These are phyloP conservation scores for Yamadazyma pseudoaaseri DNA, from an alignment of 1,139 yeast genomes.

Conservation along the genomic window DNA sequence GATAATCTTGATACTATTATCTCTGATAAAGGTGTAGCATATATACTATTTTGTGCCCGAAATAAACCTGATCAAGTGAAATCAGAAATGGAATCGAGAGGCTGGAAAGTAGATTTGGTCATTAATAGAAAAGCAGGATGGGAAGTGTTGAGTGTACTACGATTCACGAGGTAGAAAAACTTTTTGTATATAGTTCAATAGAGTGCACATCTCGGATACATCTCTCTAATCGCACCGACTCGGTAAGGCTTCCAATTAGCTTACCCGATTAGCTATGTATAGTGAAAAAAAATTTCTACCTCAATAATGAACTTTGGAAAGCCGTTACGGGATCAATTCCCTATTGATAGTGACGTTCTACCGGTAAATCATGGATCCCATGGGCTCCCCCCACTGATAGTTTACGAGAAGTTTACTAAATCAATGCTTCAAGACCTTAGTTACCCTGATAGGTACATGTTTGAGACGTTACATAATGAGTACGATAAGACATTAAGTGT, in stretches of 20 bases:
- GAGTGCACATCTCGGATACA: too few species aligned
- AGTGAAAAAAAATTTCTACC: neutral
- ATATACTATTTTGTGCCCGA: constrained; percentile 81
- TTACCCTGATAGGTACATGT: constrained; percentile 36
- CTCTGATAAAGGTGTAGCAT: constrained; percentile 65
- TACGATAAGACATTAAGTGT: constrained; percentile 40
- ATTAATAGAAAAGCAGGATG: constrained; percentile 84
- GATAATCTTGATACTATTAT: constrained; percentile 49
- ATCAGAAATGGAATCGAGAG: constrained; percentile 40
- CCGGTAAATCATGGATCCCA: neutral
- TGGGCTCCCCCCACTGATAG: neutral
- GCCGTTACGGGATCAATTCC: neutral
- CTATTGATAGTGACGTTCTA: neutral
- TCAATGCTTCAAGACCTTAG: constrained; percentile 28
- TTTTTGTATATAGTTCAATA: too few species aligned
- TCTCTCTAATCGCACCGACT: too few species aligned
- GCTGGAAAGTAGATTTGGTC: constrained; percentile 57
- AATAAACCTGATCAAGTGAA: constrained; percentile 71
- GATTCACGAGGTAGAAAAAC: constrained; percentile 29
- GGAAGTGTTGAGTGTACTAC: constrained; percentile 83
- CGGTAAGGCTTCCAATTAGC: too few species aligned
- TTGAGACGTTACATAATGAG: neutral
- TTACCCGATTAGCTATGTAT: neutral
- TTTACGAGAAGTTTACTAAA: neutral
- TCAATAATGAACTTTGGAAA: neutral